phyloP scores from a whole-genome alignment of 768 basidiomycete genomes.

The Termitomyces sp. region DNA sequence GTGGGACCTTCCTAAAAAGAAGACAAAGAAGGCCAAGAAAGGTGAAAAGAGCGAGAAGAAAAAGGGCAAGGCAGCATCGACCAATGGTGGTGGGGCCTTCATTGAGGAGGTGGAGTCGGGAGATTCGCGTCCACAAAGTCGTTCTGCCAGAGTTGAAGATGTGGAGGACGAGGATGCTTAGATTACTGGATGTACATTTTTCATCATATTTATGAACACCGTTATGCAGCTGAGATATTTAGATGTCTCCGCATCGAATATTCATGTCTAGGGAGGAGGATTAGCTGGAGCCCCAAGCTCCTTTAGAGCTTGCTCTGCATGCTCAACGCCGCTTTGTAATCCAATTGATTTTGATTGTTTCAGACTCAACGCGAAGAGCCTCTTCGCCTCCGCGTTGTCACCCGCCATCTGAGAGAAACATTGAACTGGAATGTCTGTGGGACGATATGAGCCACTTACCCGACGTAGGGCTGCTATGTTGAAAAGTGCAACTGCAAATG shows the following conservation, averaged over 20 bases:
- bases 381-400: constrained; percentile 31
- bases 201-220: constrained; percentile 1
- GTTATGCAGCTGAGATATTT: not conserved
- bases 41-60: constrained; percentile 49
- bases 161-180: constrained; percentile 41
- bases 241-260: not conserved
- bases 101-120: constrained; percentile 47
- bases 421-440: not conserved
- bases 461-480: constrained; percentile 59
- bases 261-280: not conserved
- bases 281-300: constrained; percentile 3
- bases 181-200: constrained; percentile 11
- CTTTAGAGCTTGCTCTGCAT: constrained; percentile 28
- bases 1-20: constrained; percentile 86
- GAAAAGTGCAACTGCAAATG: constrained; percentile 55
- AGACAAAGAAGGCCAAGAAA: constrained; percentile 54
- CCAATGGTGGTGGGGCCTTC: constrained; percentile 38
- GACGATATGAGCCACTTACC: constrained; percentile 20
- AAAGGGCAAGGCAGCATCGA: constrained; percentile 41
- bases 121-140: constrained; percentile 37
- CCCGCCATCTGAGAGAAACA: constrained; percentile 31
- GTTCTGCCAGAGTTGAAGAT: constrained; percentile 45
- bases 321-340: constrained; percentile 28
- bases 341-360: constrained; percentile 35
- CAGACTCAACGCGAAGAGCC: constrained; percentile 30